Evolutionary conservation across 2,329 filamentous ascomycete species (phyloP), one percentile per base, ranked within the genome.

Genomic region (Cephalotrichum gorgonifer): DNA sequence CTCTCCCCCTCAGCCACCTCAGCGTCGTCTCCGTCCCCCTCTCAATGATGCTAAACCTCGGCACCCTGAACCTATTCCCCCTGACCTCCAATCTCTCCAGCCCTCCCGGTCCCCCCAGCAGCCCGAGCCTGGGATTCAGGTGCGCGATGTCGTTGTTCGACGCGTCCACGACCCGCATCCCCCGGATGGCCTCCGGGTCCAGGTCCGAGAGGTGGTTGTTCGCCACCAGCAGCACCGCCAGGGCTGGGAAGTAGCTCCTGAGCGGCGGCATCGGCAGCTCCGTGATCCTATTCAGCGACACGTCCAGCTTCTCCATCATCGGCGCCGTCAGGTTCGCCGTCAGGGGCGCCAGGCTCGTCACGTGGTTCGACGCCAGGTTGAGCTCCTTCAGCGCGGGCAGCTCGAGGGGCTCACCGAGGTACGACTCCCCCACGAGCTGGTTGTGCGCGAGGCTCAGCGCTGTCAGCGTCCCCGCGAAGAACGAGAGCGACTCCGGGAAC

Each of bases 11-110:
- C 46, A 96, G 65, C 85, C 88, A 95, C 45, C 81, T 74, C 55
- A 96, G 68, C 0, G 88, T 83, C 2, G 87, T 85, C 57, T 95
- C 88, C 0, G 90, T 96, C 1, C 91, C 91, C 53, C 88, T 86
- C 52, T 91, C 86, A 44, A 97, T 68, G 6, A 95, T 77, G 54
- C 85, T 86, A 70, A 85, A 90, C 50, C 86, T 80, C 1, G 91
- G 91, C 28, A 96, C 88, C 28, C 88, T 76, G 67, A 97, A 97
- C 28, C 82, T 76, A 62, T 97, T 97, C 0, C 89, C 89, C 26
- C 78, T 79, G 4, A 95, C 85, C 44, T 95, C 85, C 9, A 96
- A 69, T 48, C 77, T 64, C 73, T 85, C 69, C 67, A 79, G 54
- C 57, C 81, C 68, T 2, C 73, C 72, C 4, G 63, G 72, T 2